Conservation (phyloP, 305 asterid genomes). For the Petunia hybrid region DNA sequence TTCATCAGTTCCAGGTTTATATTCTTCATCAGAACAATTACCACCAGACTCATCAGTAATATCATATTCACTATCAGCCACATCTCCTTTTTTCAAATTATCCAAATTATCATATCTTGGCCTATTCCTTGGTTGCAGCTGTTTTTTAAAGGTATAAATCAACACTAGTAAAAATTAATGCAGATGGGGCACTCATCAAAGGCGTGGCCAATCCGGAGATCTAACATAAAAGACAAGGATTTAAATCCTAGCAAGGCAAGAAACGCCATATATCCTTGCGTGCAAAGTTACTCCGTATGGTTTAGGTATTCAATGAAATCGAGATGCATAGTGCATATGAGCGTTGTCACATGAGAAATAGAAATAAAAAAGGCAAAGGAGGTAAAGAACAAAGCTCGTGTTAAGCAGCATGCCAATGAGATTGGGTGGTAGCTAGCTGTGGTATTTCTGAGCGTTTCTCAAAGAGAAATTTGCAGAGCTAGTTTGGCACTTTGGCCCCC, state of each 20-base stretch:
- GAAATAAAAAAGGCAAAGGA: too few species aligned
- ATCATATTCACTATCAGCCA: background rate
- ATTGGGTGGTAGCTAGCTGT: conserved; percentile 9
- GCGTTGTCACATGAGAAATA: too few species aligned
- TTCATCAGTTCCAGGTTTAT: too few species aligned
- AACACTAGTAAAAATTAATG: background rate
- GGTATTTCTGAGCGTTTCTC: conserved; percentile 30
- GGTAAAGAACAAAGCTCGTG: too few species aligned
- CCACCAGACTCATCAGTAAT: too few species aligned
- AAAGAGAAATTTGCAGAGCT: conserved; percentile 53
- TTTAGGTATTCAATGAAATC: too few species aligned
- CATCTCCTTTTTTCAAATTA: background rate
- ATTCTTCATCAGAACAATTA: too few species aligned
- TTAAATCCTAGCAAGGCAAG: too few species aligned
- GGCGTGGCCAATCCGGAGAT: background rate
- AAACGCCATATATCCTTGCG: too few species aligned
- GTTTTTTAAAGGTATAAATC: background rate
- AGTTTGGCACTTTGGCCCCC: conserved; percentile 65
- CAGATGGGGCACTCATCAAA: background rate
- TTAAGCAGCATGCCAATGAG: background rate
- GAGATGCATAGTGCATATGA: too few species aligned
- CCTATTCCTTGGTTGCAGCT: background rate
- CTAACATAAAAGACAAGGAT: background rate
- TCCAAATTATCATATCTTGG: too few species aligned
- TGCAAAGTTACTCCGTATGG: too few species aligned